phyloP scores from a whole-genome alignment of 73 alveolate species.

The Durusdinium trenchii region DNA sequence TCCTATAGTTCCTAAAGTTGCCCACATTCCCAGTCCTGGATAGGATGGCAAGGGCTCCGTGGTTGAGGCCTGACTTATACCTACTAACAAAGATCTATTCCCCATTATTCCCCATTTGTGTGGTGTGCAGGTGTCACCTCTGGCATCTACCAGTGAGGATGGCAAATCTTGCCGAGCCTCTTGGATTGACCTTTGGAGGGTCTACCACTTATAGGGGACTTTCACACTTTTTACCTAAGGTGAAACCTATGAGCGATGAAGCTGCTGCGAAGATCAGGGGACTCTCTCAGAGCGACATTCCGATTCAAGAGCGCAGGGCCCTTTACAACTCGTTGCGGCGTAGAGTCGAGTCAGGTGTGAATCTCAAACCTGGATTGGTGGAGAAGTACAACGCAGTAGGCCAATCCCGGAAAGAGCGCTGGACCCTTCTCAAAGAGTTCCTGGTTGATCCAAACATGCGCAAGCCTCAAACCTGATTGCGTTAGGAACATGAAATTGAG shows the following conservation, averaged over 20 bases:
- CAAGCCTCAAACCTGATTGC: not conserved
- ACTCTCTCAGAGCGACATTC: not conserved
- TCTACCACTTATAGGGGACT: not conserved
- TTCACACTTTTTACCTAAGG: not conserved
- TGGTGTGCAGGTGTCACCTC: not conserved
- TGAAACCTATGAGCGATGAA: not conserved
- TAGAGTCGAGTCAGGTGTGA: not conserved
- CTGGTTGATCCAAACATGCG: not conserved
- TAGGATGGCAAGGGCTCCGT: not conserved
- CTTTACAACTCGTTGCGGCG: not conserved
- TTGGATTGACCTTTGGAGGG: not conserved
- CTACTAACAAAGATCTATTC: not conserved
- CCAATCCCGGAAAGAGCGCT: not conserved
- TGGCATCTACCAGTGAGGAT: not conserved
- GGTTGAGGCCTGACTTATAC: not conserved
- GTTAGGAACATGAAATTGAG: not conserved
- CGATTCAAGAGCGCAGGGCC: not conserved
- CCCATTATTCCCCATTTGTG: not conserved
- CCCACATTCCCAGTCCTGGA: not conserved
- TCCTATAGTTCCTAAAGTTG: not conserved
- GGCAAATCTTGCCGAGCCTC: not conserved
- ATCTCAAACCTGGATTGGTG: not conserved
- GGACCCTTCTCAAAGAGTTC: not conserved
- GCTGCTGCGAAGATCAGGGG: not conserved
- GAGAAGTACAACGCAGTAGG: not conserved